Base-by-base conservation (phyloP, 805 yeast species). In the Pichia scutulata region DNA sequence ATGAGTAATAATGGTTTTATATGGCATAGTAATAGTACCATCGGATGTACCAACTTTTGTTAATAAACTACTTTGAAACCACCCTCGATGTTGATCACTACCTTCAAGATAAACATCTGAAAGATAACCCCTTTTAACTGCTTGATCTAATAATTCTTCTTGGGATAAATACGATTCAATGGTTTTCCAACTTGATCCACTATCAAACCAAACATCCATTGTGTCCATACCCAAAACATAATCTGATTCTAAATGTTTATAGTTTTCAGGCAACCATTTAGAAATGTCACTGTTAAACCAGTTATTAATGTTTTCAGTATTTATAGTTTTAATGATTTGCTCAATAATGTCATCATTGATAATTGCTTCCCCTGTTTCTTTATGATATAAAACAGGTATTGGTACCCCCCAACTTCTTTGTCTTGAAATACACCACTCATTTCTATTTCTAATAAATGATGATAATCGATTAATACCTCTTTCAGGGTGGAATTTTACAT, bases 321-420 rank as follows among this genome's bases (percentile, higher is more conserved):
- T 73, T 28, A 93, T 76, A 43, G 70, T 74, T 3, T 65, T 58
- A 43, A 89, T 83, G 14, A 86, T 80, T 55, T 77, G 75, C 1
- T 67, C 71, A 3, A 89, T 78, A 1, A 80, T 72, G 36, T 70
- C 77, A 21, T 73, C 73, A 43, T 80, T 82, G 64, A 82, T 69
- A 12, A 89, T 56, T 1, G 89, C 84, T 45, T 75, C 80, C n/a
- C 79, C 84, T 1, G 86, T 78, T 37, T 72, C 71, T 48, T 69
- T 70, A 43, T 77, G 70, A 66, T 84, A 86, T 9, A 93, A 68
- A 0, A 86, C 93, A 1, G 99, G 98, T 39, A 93, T 86, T 1
- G 99, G 99, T 33, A 93, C 97, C 43, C 99, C 99, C 99, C 99
- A 93, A 19, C 79, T 75, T 56, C 99, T 80, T 65, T 93, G 99